A percentile compares a stretch with the other conserved stretches of the same genome.
Evolutionary conservation across 2,329 filamentous ascomycete genomes (phyloP).

Genomic region (Claviceps purpurea): DNA sequence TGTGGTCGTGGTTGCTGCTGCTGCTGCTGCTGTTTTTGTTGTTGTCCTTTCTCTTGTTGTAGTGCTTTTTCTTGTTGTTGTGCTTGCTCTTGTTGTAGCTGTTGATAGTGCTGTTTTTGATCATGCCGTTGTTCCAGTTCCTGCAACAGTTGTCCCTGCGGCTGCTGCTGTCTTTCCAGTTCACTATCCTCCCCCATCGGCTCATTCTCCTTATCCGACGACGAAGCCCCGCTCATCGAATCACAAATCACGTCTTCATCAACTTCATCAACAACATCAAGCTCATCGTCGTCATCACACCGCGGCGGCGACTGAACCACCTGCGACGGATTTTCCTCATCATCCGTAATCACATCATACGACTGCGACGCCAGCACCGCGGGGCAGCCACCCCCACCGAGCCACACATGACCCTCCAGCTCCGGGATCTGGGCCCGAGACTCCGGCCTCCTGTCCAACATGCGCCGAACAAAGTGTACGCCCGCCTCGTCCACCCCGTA

Average conservation of each 20-base stretch:
- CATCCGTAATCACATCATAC: conserved; percentile 49
- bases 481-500: conserved; percentile 49
- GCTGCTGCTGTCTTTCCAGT: too few species aligned
- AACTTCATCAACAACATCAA: conserved; percentile 6
- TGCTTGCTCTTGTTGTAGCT: too few species aligned
- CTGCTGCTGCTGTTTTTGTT: conserved; percentile 22
- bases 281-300: too few species aligned
- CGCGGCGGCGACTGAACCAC: conserved; percentile 18
- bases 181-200: conserved; percentile 42
- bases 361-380: conserved; percentile 28
- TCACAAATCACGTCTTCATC: conserved; percentile 27
- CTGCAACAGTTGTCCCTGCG: too few species aligned
- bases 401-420: conserved; percentile 63
- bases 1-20: conserved; percentile 19
- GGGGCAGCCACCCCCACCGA: conserved; percentile 26
- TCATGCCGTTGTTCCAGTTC: too few species aligned
- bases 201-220: conserved; percentile 69
- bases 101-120: too few species aligned
- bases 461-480: conserved; percentile 61
- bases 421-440: conserved; percentile 59
- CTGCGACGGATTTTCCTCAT: conserved; percentile 47
- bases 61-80: too few species aligned
- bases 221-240: conserved; percentile 51
- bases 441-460: conserved; percentile 71
- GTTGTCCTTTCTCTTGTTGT: background rate